phyloP scores from a whole-genome alignment of 192 early-diverging fungal species.

The Gamsiella multidivaricata region DNA sequence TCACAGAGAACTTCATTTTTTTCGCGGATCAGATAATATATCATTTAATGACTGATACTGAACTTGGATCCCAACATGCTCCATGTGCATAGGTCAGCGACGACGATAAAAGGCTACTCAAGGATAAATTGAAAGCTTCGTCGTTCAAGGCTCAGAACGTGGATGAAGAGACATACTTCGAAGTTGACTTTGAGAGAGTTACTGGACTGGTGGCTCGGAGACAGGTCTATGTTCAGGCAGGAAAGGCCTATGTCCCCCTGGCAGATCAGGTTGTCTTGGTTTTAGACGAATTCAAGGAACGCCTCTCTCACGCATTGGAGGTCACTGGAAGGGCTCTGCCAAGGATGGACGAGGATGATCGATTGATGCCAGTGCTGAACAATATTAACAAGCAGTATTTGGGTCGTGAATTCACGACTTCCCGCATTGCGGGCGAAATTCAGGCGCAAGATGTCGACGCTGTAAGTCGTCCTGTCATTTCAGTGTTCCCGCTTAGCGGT shows the following conservation, averaged over 20 bases:
- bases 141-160: slow-evolving; percentile 31
- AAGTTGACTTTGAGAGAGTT: slow-evolving; percentile 79
- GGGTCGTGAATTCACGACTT: slow-evolving; percentile 72
- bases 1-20: too few species aligned
- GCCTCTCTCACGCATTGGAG: slow-evolving; percentile 64
- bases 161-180: slow-evolving; percentile 58
- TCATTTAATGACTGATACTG: too few species aligned
- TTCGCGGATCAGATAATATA: too few species aligned
- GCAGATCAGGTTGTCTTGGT: slow-evolving; percentile 78
- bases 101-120: slow-evolving; percentile 42
- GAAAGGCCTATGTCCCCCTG: slow-evolving; percentile 80
- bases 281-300: slow-evolving; percentile 78
- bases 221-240: slow-evolving; percentile 70
- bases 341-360: slow-evolving; percentile 92
- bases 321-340: slow-evolving; percentile 82
- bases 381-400: slow-evolving; percentile 88
- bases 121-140: slow-evolving; percentile 28
- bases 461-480: slow-evolving; percentile 55
- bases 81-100: slow-evolving; percentile 30
- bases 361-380: slow-evolving; percentile 86
- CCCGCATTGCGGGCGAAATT: slow-evolving; percentile 65
- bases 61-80: too few species aligned
- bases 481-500: too few species aligned
- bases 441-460: slow-evolving; percentile 74
- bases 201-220: slow-evolving; percentile 68